Evolutionary conservation across 108 stramenopile genomes (phyloP).

Genomic region (Cafeteria roenbergensis): DNA sequence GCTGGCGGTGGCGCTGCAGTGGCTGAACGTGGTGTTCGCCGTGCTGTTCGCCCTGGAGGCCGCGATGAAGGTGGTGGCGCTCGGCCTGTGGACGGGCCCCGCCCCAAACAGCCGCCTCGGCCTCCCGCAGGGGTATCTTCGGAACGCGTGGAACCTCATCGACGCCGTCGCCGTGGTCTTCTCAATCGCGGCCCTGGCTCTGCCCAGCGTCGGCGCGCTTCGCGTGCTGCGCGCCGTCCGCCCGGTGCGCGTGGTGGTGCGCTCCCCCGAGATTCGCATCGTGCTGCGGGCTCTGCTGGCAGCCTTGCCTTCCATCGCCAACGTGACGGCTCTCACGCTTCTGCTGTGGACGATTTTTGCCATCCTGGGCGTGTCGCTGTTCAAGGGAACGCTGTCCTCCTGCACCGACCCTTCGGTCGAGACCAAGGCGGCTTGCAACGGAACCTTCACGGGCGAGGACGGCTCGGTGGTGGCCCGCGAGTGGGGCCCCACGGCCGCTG

Average conservation of each 20-base stretch:
- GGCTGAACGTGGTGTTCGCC: constrained; percentile 31
- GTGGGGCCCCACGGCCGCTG: constrained; percentile 26
- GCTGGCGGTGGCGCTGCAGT: neutral
- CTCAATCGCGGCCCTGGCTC: constrained; percentile 34
- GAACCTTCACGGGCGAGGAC: too few relatives aligned
- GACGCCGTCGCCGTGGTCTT: constrained; percentile 48
- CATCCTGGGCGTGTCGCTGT: constrained; percentile 35
- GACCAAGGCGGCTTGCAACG: too few relatives aligned
- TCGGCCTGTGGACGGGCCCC: too few relatives aligned
- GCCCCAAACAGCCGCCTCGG: too few relatives aligned
- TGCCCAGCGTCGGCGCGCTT: constrained; percentile 12
- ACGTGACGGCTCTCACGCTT: constrained; percentile 41
- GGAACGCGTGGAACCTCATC: constrained; percentile 46
- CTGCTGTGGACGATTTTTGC: constrained; percentile 50
- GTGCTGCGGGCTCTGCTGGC: constrained; percentile 46
- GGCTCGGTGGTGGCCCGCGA: constrained; percentile 13
- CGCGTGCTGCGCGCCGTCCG: constrained; percentile 46
- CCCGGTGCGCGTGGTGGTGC: constrained; percentile 40
- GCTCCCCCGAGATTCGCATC: constrained; percentile 34
- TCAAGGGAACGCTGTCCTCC: too few relatives aligned
- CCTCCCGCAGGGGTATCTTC: constrained; percentile 36
- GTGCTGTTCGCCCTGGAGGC: constrained; percentile 45
- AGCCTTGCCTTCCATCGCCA: constrained; percentile 39
- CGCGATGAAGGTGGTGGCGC: constrained; percentile 33
- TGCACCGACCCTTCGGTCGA: too few relatives aligned